Evolutionary conservation across 2,329 filamentous ascomycete species (phyloP), one percentile per base, ranked within the genome.

Genomic region (Rhynchosporium secalis): DNA sequence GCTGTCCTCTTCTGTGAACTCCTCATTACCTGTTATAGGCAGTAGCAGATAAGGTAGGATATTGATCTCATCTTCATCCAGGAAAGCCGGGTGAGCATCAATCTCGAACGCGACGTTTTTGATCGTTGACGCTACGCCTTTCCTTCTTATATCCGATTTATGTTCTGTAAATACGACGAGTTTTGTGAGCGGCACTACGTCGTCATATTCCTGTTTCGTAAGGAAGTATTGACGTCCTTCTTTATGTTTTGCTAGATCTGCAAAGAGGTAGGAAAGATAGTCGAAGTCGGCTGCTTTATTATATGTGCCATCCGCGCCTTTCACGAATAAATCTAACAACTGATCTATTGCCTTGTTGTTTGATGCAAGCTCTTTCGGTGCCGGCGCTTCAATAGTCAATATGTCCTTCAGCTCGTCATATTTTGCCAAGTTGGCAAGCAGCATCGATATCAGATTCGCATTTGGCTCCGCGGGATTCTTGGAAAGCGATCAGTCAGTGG

Each of bases 161-260:
- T 97, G 92, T 75, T 96, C 92, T 1, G 95, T 98, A 75, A 98
- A 98, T 63, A 98, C 94, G 64, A 89, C 90, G 65, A 99, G 81
- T 79, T 98, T 98, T 55, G 90, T 91, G 54, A 98, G 81, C 2
- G 95, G 95, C n/a, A 97, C 86, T 13, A 96, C 85, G 1, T 79
- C 81, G 74, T 96, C 92, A 75, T 96, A 94, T 1, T 84, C 78
- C 73, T 96, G 90, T 59, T 84, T 80, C 13, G 81, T 83, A 4
- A 91, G 81, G 68, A 96, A 90, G 78, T 95, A 91, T 56, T 84
- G 81, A 36, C 91, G 84, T 26, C 92, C 86, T 67, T 90, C 84
- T 41, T 86, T 80, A 71, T 93, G 88, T 76, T 92, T 96, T 56
- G 92, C 89, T 9, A 99, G 81, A 75, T 99, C 94, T 46, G 95